Evolutionary conservation across 768 basidiomycete species (phyloP).

Genomic region (Pisolithus tinctorius): DNA sequence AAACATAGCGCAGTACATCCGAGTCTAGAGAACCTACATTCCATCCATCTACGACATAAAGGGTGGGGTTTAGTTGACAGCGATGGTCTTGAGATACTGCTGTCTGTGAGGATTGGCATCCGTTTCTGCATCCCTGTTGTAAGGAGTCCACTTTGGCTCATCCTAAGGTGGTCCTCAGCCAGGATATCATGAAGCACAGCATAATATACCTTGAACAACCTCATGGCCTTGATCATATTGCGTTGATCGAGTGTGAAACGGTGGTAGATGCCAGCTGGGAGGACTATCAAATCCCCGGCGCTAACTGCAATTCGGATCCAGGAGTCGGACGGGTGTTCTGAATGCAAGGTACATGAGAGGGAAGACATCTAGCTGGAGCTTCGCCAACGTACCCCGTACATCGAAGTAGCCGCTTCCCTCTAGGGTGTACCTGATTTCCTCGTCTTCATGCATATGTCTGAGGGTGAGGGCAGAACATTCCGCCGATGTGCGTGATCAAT

Average conservation of each 20-base stretch:
- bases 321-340: constrained; percentile 56
- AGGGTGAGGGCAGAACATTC: constrained; percentile 18
- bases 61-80: constrained; percentile 20
- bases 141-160: constrained; percentile 85
- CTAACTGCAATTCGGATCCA: constrained; percentile 79
- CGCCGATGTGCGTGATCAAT: neutral
- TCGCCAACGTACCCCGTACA: constrained; percentile 55
- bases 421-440: constrained; percentile 85
- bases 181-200: neutral
- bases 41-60: neutral
- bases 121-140: constrained; percentile 56
- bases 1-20: too few species aligned
- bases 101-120: constrained; percentile 58
- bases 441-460: constrained; percentile 91
- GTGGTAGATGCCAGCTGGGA: constrained; percentile 89
- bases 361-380: neutral
- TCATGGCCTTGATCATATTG: constrained; percentile 65
- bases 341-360: neutral
- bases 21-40: neutral
- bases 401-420: constrained; percentile 87
- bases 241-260: constrained; percentile 81
- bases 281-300: constrained; percentile 79
- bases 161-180: constrained; percentile 43
- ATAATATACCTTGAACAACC: constrained; percentile 70
- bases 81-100: constrained; percentile 50